Evolutionary conservation across 768 basidiomycete genomes (phyloP).

Genomic region (Rhodotorula toruloides): DNA sequence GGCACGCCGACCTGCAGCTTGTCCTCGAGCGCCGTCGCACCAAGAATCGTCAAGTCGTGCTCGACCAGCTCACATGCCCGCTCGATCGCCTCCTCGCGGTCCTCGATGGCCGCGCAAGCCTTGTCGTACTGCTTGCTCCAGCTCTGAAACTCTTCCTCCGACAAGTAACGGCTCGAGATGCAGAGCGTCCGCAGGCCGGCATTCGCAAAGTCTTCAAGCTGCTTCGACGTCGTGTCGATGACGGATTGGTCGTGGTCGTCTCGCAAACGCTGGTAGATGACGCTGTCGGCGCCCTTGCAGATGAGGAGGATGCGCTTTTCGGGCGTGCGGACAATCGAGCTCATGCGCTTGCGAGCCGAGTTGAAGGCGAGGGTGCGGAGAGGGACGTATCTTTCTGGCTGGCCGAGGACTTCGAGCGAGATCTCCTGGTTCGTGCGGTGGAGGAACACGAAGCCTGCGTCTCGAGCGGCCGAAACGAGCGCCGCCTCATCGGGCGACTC

Average conservation of each 20-base stretch:
- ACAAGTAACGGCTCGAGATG: slow-evolving; percentile 71
- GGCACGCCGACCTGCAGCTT: slow-evolving; percentile 96
- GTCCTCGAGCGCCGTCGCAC: slow-evolving; percentile 93
- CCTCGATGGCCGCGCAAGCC: slow-evolving; percentile 67
- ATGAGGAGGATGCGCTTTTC: slow-evolving; percentile 77
- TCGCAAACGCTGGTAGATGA: slow-evolving; percentile 82
- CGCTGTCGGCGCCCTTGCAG: slow-evolving; percentile 95
- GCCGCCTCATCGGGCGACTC: slow-evolving; percentile 96
- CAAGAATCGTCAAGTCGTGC: slow-evolving; percentile 73
- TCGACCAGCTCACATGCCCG: slow-evolving; percentile 79
- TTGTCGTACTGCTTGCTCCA: slow-evolving; percentile 79
- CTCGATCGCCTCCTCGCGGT: slow-evolving; percentile 87
- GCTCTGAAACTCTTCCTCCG: slow-evolving; percentile 73
- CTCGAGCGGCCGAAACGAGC: slow-evolving; percentile 82
- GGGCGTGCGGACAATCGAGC: slow-evolving; percentile 76
- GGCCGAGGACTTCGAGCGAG: slow-evolving; percentile 88
- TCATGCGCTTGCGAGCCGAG: slow-evolving; percentile 91
- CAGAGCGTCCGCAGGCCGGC: slow-evolving; percentile 85
- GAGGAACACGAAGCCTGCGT: slow-evolving; percentile 88
- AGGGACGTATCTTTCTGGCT: slow-evolving; percentile 70
- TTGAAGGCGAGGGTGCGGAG: slow-evolving; percentile 88
- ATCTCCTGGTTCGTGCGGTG: slow-evolving; percentile 65
- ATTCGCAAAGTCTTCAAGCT: slow-evolving; percentile 93
- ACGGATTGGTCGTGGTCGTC: slow-evolving; percentile 65
- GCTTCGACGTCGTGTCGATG: slow-evolving; percentile 71